These are phyloP conservation scores for Claviceps paspali DNA, from an alignment of 2,329 filamentous ascomycete genomes.

Conservation along the genomic window DNA sequence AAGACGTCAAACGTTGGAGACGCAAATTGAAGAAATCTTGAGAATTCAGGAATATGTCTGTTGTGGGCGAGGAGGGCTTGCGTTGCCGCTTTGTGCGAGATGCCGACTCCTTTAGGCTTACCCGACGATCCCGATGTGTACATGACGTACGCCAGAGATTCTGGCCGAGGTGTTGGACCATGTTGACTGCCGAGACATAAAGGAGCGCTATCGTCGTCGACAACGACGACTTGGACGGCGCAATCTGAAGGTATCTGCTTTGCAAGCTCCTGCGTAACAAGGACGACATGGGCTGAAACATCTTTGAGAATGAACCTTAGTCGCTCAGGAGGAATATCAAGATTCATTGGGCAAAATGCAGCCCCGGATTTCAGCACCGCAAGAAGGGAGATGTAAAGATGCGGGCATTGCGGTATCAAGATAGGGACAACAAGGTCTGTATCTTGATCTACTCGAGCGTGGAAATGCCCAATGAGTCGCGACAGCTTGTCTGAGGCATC, in stretches of 20 bases:
- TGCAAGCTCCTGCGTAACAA: conserved; percentile 41
- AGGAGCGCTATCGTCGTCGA: conserved; percentile 10
- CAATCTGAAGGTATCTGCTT: conserved; percentile 21
- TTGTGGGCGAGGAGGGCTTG: conserved; percentile 76
- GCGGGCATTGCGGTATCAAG: conserved; percentile 59
- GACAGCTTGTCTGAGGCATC: conserved; percentile 40
- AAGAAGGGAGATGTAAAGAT: conserved; percentile 63
- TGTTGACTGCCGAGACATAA: background rate
- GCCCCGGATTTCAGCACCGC: conserved; percentile 68
- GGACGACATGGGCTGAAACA: conserved; percentile 50
- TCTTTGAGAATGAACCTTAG: conserved; percentile 71
- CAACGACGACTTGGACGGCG: conserved; percentile 20
- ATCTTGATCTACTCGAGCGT: conserved; percentile 2
- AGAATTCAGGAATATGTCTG: conserved; percentile 58
- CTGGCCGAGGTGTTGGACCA: conserved; percentile 11
- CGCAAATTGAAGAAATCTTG: conserved; percentile 78
- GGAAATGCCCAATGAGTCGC: conserved; percentile 22
- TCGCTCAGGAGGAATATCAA: conserved; percentile 63
- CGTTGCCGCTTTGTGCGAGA: conserved; percentile 66
- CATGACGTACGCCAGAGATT: conserved; percentile 68
- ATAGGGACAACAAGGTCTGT: conserved; percentile 50
- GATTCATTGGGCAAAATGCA: conserved; percentile 71
- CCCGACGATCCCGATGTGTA: conserved; percentile 89
- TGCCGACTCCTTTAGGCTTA: conserved; percentile 69
- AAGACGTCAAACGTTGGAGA: conserved; percentile 90